Percentiles rank a stretch among this genome's conserved stretches.
Conservation (phyloP, 2,329 filamentous ascomycete species). For the Akanthomyces uredinophilus region DNA sequence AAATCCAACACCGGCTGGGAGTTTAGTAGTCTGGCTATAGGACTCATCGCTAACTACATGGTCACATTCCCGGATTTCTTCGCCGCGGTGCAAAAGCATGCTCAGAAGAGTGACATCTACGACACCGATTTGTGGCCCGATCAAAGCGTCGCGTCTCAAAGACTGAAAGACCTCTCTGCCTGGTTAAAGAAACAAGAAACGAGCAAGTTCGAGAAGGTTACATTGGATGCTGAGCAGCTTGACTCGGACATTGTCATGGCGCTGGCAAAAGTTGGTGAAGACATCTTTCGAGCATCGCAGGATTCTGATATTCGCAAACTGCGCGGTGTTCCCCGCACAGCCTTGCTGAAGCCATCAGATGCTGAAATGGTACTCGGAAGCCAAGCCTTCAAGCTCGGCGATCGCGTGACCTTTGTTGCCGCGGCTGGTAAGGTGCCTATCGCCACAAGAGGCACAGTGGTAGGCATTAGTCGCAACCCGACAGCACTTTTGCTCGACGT, state of each 20-base stretch:
- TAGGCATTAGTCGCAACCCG: conserved; percentile 84
- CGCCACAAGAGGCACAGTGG: conserved; percentile 85
- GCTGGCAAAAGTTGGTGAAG: conserved; percentile 72
- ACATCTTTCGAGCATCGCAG: conserved; percentile 46
- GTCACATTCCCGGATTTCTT: conserved; percentile 93
- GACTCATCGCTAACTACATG: conserved; percentile 84
- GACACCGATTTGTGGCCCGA: conserved; percentile 83
- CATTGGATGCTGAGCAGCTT: conserved; percentile 90
- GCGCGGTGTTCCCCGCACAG: conserved; percentile 76
- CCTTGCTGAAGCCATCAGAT: conserved; percentile 87
- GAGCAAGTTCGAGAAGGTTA: conserved; percentile 91
- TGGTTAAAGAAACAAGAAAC: conserved; percentile 92
- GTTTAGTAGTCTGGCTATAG: conserved; percentile 79
- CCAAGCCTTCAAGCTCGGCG: conserved; percentile 78
- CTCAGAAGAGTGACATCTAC: conserved; percentile 75
- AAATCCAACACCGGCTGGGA: conserved; percentile 88
- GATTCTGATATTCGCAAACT: conserved; percentile 62
- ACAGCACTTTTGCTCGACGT: conserved; percentile 81
- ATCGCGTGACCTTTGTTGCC: conserved; percentile 88
- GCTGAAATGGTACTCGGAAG: conserved; percentile 88
- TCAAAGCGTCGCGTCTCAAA: conserved; percentile 63
- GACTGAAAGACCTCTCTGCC: conserved; percentile 87
- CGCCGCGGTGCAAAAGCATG: conserved; percentile 77
- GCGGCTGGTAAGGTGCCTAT: conserved; percentile 94
- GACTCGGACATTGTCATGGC: conserved; percentile 83